phyloP scores from a whole-genome alignment of 305 asterid genomes.

The Vinca major region DNA sequence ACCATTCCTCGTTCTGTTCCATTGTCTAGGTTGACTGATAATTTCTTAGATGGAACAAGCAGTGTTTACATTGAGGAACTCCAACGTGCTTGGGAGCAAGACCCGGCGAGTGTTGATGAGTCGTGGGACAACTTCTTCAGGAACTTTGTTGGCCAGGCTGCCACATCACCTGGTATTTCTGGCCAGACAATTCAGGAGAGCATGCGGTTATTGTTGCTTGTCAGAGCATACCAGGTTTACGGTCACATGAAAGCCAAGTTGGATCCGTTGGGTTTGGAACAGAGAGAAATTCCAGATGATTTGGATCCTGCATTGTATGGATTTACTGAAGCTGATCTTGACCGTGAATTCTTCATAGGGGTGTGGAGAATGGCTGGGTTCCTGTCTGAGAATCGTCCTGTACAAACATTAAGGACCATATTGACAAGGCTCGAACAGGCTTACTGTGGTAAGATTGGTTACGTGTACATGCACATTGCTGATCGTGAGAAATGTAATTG shows the following conservation, averaged over 20 bases:
- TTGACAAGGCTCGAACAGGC: constrained; percentile 85
- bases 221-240: constrained; percentile 89
- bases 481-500: constrained; percentile 86
- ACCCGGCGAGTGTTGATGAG: constrained; percentile 83
- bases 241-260: constrained; percentile 90
- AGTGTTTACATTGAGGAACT: constrained; percentile 95
- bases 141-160: constrained; percentile 88
- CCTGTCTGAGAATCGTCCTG: constrained; percentile 92
- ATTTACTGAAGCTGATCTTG: constrained; percentile 85
- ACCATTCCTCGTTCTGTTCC: constrained; percentile 86
- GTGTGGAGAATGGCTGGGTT: constrained; percentile 92
- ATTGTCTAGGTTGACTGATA: constrained; percentile 78
- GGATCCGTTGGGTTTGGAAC: constrained; percentile 73
- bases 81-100: constrained; percentile 95
- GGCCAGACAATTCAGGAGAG: constrained; percentile 98
- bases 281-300: constrained; percentile 73
- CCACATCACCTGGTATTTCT: constrained; percentile 85
- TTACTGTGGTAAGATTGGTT: constrained; percentile 80
- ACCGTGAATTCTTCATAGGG: constrained; percentile 84
- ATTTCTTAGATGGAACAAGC: constrained; percentile 87
- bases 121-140: constrained; percentile 95
- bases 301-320: constrained; percentile 78
- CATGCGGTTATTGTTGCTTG: constrained; percentile 77
- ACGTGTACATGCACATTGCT: constrained; percentile 89
- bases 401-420: constrained; percentile 76